These are phyloP conservation scores for Globisporangium emineosum DNA, from an alignment of 352 stramenopile species.

Conservation along the genomic window DNA sequence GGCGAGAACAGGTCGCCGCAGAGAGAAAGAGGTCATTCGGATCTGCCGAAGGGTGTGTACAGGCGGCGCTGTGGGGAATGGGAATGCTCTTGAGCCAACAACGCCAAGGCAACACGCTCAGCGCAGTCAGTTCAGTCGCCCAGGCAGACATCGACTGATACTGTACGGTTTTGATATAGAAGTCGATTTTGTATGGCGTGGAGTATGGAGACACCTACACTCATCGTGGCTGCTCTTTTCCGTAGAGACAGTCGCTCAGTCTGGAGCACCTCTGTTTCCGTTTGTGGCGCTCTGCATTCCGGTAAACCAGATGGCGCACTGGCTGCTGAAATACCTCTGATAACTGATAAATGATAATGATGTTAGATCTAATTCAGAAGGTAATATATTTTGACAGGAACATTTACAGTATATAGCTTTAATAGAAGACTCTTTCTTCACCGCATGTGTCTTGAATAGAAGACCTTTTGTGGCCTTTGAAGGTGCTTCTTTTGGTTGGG, in stretches of 20 bases:
- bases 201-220: not conserved
- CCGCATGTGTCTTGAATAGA: too few relatives aligned
- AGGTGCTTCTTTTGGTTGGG: not conserved
- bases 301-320: constrained; percentile 3
- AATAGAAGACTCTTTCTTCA: not conserved
- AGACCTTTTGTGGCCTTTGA: not conserved
- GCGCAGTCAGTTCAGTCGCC: not conserved
- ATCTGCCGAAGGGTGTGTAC: not conserved
- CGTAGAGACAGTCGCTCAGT: constrained; percentile 1
- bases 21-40: constrained; percentile 4
- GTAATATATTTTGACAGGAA: not conserved
- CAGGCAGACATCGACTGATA: not conserved
- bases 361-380: not conserved
- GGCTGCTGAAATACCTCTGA: not conserved
- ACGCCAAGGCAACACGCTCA: not conserved
- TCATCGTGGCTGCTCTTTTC: not conserved
- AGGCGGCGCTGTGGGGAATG: constrained; percentile 4
- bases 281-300: constrained; percentile 1
- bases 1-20: not conserved
- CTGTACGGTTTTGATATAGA: too few relatives aligned
- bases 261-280: not conserved
- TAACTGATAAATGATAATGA: not conserved
- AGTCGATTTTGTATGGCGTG: not conserved
- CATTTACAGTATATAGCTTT: not conserved
- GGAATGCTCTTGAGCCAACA: not conserved